A percentile compares a stretch with the other conserved stretches of the same genome.
These are phyloP conservation scores for Lentinula detonsa DNA, from an alignment of 768 basidiomycete species.

Conservation along the genomic window DNA sequence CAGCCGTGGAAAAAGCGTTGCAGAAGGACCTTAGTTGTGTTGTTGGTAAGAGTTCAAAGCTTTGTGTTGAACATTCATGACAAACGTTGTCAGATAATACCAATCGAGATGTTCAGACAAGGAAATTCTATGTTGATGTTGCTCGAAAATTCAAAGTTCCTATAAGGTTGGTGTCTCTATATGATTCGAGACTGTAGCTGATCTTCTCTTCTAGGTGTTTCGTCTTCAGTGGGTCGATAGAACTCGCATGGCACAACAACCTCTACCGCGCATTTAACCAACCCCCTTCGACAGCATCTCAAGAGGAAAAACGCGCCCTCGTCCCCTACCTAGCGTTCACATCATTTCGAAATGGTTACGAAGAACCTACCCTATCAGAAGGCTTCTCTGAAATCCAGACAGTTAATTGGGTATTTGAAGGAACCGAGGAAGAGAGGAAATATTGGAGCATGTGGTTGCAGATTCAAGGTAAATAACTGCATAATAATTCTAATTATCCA, in stretches of 20 bases:
- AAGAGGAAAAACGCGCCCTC: slow-evolving; percentile 43
- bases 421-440: slow-evolving; percentile 60
- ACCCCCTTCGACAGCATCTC: slow-evolving; percentile 34
- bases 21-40: slow-evolving; percentile 60
- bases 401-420: slow-evolving; percentile 79
- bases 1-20: slow-evolving; percentile 51
- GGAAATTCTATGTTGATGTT: slow-evolving; percentile 65
- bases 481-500: not conserved
- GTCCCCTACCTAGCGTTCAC: slow-evolving; percentile 58
- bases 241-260: slow-evolving; percentile 92
- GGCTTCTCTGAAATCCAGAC: slow-evolving; percentile 73
- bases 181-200: not conserved
- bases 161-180: slow-evolving; percentile 40
- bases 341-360: slow-evolving; percentile 52
- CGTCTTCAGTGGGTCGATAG: slow-evolving; percentile 66
- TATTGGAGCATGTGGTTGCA: slow-evolving; percentile 87
- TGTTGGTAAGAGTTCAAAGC: slow-evolving; percentile 50
- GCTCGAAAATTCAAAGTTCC: slow-evolving; percentile 50
- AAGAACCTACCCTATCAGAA: slow-evolving; percentile 62
- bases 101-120: slow-evolving; percentile 62
- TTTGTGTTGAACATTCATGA: slow-evolving; percentile 5
- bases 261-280: slow-evolving; percentile 73
- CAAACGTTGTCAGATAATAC: slow-evolving; percentile 66
- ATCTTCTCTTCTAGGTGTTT: slow-evolving; percentile 48
- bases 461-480: slow-evolving; percentile 45